These are phyloP conservation scores for Corylus heterophylla DNA, from an alignment of 306 rosid species.

Conservation along the genomic window DNA sequence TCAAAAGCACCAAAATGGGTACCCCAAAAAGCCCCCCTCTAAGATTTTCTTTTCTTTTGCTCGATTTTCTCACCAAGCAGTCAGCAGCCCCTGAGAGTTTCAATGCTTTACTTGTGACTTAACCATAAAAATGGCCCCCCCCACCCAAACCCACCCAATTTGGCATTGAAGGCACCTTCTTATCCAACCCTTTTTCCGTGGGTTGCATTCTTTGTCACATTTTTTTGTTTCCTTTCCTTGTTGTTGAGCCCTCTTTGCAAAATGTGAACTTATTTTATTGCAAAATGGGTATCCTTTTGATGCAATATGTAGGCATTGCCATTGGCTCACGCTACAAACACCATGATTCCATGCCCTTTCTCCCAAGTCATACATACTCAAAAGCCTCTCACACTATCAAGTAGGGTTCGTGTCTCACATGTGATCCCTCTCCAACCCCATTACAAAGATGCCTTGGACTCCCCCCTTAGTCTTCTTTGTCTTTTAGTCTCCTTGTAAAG, in stretches of 20 bases:
- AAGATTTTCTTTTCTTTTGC: slow-evolving; percentile 18
- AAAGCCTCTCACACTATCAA: slow-evolving; percentile 38
- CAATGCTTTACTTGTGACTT: slow-evolving; percentile 42
- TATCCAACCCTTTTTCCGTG: slow-evolving; percentile 13
- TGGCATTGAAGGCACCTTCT: slow-evolving; percentile 36
- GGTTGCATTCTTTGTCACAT: slow-evolving; percentile 37
- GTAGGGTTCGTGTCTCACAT: slow-evolving; percentile 40
- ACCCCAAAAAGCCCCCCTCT: slow-evolving; percentile 23
- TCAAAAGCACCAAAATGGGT: slow-evolving; percentile 25
- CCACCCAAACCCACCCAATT: slow-evolving; percentile 12
- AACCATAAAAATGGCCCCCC: slow-evolving; percentile 30
- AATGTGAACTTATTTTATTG: slow-evolving; percentile 22
- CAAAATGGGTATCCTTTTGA: slow-evolving; percentile 31
- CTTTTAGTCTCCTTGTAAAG: slow-evolving; percentile 25
- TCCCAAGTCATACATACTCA: slow-evolving; percentile 48
- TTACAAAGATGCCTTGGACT: slow-evolving; percentile 28
- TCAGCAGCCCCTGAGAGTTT: slow-evolving; percentile 27
- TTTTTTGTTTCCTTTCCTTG: slow-evolving; percentile 27
- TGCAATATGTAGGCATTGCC: slow-evolving; percentile 42
- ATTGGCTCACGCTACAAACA: slow-evolving; percentile 50
- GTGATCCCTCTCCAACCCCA: slow-evolving; percentile 41
- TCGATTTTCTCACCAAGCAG: slow-evolving; percentile 31
- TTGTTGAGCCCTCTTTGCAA: slow-evolving; percentile 19
- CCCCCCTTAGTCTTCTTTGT: slow-evolving; percentile 24
- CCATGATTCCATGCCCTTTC: slow-evolving; percentile 54